A percentile compares a stretch with the other conserved stretches of the same genome.
phyloP scores from a whole-genome alignment of 352 stramenopile genomes.

The Thalassiosira allenii region DNA sequence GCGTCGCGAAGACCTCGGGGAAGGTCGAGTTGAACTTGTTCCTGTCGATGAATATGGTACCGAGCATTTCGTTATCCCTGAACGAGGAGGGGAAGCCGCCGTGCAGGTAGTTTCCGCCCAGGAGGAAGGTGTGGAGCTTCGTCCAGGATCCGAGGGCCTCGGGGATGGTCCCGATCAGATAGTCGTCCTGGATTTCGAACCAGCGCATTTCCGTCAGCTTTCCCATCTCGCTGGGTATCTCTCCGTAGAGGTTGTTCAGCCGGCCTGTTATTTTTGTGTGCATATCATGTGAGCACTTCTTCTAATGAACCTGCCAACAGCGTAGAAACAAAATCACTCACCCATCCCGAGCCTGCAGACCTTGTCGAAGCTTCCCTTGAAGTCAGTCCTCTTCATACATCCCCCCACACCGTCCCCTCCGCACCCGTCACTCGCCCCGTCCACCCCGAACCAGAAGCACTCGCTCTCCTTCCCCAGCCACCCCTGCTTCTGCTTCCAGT shows the following conservation, averaged over 20 bases:
- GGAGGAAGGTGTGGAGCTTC: constrained; percentile 45
- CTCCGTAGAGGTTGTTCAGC: constrained; percentile 53
- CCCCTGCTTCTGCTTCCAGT: constrained; percentile 54
- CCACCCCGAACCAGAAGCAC: constrained; percentile 64
- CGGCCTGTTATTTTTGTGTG: constrained; percentile 19
- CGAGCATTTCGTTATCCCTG: constrained; percentile 62
- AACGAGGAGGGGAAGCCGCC: constrained; percentile 52
- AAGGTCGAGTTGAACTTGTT: constrained; percentile 56
- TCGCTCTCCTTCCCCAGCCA: constrained; percentile 56
- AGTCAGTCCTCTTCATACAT: constrained; percentile 31
- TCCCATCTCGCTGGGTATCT: constrained; percentile 54
- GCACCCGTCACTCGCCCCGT: constrained; percentile 38
- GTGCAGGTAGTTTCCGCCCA: constrained; percentile 44
- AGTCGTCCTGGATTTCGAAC: constrained; percentile 57
- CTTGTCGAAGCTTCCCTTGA: constrained; percentile 52
- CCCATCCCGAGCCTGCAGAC: constrained; percentile 52
- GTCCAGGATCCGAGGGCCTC: constrained; percentile 37
- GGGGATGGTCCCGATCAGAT: constrained; percentile 50
- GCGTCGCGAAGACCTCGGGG: constrained; percentile 42
- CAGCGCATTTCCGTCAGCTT: constrained; percentile 55
- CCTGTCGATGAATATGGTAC: constrained; percentile 66
- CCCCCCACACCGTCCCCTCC: constrained; percentile 31
- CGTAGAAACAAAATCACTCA: constrained; percentile 9
- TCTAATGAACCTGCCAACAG: no score
- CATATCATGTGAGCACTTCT: no score